Percentiles rank a stretch among this genome's conserved stretches.
phyloP scores from a whole-genome alignment of 768 basidiomycete genomes.

The Boletus rubroflammeus region DNA sequence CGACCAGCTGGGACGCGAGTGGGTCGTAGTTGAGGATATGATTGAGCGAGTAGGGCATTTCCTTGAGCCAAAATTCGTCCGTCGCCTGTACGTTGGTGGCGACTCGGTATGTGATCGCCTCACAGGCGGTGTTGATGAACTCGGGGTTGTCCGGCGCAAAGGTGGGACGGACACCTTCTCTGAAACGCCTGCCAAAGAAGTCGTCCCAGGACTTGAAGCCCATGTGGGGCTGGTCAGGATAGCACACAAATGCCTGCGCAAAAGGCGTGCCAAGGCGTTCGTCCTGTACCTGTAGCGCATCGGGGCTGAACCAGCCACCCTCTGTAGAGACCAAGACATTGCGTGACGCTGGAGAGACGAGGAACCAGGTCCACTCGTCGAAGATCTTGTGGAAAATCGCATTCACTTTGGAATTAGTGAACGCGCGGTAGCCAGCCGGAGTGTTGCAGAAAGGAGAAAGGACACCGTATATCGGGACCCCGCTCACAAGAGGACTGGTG shows the following conservation, averaged over 20 bases:
- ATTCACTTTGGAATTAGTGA: constrained; percentile 6
- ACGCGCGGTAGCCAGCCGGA: constrained; percentile 19
- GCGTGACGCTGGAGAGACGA: not conserved
- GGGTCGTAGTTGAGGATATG: constrained; percentile 50
- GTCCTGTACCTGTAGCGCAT: not conserved
- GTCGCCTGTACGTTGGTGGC: constrained; percentile 35
- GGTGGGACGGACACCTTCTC: constrained; percentile 40
- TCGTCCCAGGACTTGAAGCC: constrained; percentile 52
- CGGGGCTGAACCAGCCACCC: not conserved
- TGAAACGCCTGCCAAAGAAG: constrained; percentile 50
- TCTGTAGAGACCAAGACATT: not conserved
- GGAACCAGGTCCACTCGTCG: not conserved
- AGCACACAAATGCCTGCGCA: not conserved
- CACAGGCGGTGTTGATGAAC: constrained; percentile 52
- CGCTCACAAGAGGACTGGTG: constrained; percentile 22
- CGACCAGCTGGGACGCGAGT: constrained; percentile 40
- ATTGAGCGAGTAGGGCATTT: constrained; percentile 53
- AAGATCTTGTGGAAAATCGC: not conserved
- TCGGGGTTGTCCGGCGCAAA: constrained; percentile 19
- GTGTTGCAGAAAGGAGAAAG: constrained; percentile 25
- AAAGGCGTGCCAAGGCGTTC: not conserved
- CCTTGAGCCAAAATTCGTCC: constrained; percentile 61
- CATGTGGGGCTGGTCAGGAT: constrained; percentile 34
- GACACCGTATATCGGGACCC: constrained; percentile 21
- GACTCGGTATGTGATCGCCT: constrained; percentile 47